Percentiles rank a stretch among this genome's conserved stretches.
Conservation (phyloP, 1,139 yeast species). For the Diutina pseudorugosa region DNA sequence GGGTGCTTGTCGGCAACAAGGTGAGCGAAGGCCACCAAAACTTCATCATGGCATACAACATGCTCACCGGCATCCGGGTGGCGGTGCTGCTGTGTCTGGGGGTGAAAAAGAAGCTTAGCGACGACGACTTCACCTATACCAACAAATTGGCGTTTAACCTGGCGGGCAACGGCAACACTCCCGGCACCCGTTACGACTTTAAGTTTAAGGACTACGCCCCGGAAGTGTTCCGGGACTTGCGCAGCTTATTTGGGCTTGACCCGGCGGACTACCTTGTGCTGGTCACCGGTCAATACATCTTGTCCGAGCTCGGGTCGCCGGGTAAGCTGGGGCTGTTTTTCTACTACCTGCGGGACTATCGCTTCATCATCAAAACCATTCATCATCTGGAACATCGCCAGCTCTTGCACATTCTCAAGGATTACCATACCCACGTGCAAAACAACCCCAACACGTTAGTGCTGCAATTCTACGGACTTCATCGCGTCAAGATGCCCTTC, state of each 20-base stretch:
- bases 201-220: constrained; percentile 96
- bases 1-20: constrained; percentile 64
- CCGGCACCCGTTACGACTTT: constrained; percentile 88
- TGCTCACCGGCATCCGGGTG: constrained; percentile 93
- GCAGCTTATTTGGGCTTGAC: constrained; percentile 73
- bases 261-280: constrained; percentile 94
- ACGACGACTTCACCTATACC: constrained; percentile 55
- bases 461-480: constrained; percentile 92
- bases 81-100: constrained; percentile 92
- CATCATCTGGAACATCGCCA: constrained; percentile 89
- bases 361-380: constrained; percentile 90
- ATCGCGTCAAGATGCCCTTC: constrained; percentile 62
- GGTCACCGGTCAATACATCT: constrained; percentile 81
- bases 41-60: constrained; percentile 89
- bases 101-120: constrained; percentile 58
- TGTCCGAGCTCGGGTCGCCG: constrained; percentile 88
- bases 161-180: constrained; percentile 83
- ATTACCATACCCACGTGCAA: constrained; percentile 73
- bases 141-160: constrained; percentile 79
- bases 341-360: constrained; percentile 85
- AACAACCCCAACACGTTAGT: constrained; percentile 78
- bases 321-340: constrained; percentile 97
- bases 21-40: constrained; percentile 90
- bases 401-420: constrained; percentile 58
- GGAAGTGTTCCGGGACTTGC: constrained; percentile 78